Conservation (phyloP, 495 filamentous ascomycete species). For the Cudoniella acicularis region DNA sequence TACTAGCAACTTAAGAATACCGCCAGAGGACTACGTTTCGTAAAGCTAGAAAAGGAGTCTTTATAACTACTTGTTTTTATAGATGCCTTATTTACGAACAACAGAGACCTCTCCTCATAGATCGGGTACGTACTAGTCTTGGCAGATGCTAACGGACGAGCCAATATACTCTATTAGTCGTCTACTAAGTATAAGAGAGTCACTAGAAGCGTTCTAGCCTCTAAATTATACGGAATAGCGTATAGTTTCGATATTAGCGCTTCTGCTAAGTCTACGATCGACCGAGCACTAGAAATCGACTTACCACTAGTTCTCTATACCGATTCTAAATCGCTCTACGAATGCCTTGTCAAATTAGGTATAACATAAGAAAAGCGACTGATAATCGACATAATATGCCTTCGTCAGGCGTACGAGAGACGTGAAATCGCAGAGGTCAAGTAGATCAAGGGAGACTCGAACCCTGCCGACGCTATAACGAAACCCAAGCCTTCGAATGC, state of each 20-base stretch:
- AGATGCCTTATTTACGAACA: neutral
- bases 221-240: neutral
- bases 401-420: neutral
- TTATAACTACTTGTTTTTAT: neutral
- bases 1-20: slow-evolving; percentile 6
- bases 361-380: slow-evolving; percentile 5
- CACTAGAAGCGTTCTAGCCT: slow-evolving; percentile 8
- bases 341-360: slow-evolving; percentile 5
- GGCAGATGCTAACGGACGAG: neutral
- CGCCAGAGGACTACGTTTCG: neutral
- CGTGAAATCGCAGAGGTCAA: neutral
- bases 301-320: slow-evolving; percentile 2
- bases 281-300: too few relatives aligned
- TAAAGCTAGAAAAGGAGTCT: neutral
- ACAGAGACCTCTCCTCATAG: neutral
- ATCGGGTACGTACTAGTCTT: neutral
- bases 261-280: too few relatives aligned
- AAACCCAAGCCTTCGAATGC: neutral
- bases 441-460: neutral
- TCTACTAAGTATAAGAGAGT: slow-evolving; percentile 22
- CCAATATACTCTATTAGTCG: neutral
- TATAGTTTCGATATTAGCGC: neutral
- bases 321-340: slow-evolving; percentile 3
- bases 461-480: neutral
- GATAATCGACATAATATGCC: neutral